Evolutionary conservation across 1,284 basidiomycete species (phyloP).

Genomic region (Gomphus bonarii): DNA sequence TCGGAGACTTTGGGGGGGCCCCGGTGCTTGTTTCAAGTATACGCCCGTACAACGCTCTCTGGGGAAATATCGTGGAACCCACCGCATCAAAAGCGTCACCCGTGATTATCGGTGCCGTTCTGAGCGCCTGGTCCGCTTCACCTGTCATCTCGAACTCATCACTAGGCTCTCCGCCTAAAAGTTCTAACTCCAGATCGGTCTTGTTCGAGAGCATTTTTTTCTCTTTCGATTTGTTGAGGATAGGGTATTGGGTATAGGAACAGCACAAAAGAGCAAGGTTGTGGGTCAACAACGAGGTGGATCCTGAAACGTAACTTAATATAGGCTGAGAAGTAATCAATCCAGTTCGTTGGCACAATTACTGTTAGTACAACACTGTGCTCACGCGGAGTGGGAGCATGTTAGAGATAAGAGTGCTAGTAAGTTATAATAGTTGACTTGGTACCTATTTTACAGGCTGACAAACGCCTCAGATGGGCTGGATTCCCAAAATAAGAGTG

Average conservation of each 20-base stretch:
- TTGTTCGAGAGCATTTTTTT: not conserved
- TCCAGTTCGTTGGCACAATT: no score
- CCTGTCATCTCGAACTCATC: not conserved
- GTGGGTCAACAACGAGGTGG: not conserved
- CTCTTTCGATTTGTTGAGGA: not conserved
- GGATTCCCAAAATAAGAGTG: no score
- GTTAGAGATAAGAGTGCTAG: no score
- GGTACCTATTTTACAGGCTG: no score
- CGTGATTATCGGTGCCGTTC: constrained; percentile 13
- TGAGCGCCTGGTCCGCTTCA: not conserved
- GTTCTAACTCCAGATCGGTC: not conserved
- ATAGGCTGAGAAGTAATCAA: no score
- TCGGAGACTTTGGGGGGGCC: constrained; percentile 13
- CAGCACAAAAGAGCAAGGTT: not conserved
- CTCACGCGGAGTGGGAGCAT: no score
- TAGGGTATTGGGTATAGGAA: not conserved
- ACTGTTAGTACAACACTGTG: no score
- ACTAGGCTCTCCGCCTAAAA: not conserved
- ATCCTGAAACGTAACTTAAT: no score
- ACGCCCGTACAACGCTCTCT: constrained; percentile 14
- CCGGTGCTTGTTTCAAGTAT: constrained; percentile 9
- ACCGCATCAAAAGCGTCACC: constrained; percentile 12
- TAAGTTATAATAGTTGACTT: no score
- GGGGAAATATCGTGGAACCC: constrained; percentile 6
- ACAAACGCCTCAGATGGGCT: no score